These are phyloP conservation scores for Ophiostoma ips DNA, from an alignment of 2,329 filamentous ascomycete genomes.

Conservation along the genomic window DNA sequence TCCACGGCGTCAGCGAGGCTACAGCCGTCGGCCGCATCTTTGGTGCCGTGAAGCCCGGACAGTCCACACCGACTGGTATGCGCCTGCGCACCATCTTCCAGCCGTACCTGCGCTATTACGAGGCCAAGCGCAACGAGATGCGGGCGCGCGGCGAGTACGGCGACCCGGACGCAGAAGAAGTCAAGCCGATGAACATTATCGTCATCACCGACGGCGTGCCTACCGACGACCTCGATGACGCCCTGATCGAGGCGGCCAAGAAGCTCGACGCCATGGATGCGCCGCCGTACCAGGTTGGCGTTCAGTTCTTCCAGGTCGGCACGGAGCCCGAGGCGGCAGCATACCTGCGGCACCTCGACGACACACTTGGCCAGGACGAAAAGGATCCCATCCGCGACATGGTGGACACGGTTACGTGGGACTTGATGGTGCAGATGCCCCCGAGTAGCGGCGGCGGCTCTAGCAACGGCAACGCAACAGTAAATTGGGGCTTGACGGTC, in stretches of 20 bases:
- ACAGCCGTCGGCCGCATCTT: conserved; percentile 56
- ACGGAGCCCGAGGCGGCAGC: conserved; percentile 47
- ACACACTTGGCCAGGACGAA: conserved; percentile 44
- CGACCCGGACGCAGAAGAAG: conserved; percentile 23
- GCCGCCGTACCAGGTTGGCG: conserved; percentile 67
- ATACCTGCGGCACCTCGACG: conserved; percentile 61
- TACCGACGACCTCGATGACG: conserved; percentile 61
- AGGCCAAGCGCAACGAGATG: conserved; percentile 16
- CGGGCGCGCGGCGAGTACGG: conserved; percentile 19
- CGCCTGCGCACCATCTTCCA: conserved; percentile 58
- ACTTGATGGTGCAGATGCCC: conserved; percentile 18
- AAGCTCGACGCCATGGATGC: conserved; percentile 58
- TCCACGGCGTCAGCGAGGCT: conserved; percentile 48
- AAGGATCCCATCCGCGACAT: conserved; percentile 56
- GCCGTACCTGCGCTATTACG: conserved; percentile 51
- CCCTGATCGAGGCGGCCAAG: conserved; percentile 53
- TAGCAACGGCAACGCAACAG: conserved; percentile 17
- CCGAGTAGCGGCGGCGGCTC: no score
- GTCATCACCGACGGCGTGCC: conserved; percentile 82
- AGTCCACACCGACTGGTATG: conserved; percentile 60
- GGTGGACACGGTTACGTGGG: conserved; percentile 78
- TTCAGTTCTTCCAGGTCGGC: conserved; percentile 95
- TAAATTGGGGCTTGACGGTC: conserved; percentile 37
- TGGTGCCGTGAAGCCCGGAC: conserved; percentile 44
- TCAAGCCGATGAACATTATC: conserved; percentile 81